Conservation (phyloP, 345 rosid genomes). For the Brassica rapa region DNA sequence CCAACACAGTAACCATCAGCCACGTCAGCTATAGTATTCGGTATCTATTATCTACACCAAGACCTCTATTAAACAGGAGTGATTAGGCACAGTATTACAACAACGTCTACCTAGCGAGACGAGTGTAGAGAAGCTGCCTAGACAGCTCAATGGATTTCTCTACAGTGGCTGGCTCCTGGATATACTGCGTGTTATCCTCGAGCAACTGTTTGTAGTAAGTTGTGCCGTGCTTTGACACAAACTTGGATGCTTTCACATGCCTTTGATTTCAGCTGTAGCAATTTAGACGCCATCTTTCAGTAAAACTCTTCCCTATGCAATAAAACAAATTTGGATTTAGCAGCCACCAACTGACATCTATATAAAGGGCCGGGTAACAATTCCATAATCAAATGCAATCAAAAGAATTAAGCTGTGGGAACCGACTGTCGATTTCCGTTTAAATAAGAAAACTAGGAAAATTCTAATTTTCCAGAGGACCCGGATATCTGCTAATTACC, state of each 20-base stretch:
- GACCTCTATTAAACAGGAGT: too few species aligned
- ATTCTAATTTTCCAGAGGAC: too few species aligned
- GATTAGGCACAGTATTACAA: too few species aligned
- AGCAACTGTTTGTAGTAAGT: slow-evolving; percentile 74
- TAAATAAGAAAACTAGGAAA: too few species aligned
- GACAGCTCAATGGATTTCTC: slow-evolving; percentile 72
- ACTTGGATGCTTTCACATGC: slow-evolving; percentile 70
- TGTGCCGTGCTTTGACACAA: slow-evolving; percentile 67
- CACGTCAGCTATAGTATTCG: too few species aligned
- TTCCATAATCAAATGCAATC: not conserved
- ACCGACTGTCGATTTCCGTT: too few species aligned
- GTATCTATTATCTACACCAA: too few species aligned
- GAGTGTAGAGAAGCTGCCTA: slow-evolving; percentile 80
- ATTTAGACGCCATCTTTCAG: slow-evolving; percentile 55
- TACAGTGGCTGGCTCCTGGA: slow-evolving; percentile 79
- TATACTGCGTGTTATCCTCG: slow-evolving; percentile 72
- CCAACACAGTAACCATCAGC: too few species aligned
- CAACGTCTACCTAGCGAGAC: slow-evolving; percentile 69
- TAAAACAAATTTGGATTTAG: not conserved
- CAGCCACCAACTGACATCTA: too few species aligned
- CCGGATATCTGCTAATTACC: too few species aligned
- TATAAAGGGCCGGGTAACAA: not conserved
- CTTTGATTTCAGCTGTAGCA: slow-evolving; percentile 68
- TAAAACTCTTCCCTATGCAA: slow-evolving; percentile 10
- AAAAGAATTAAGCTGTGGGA: not conserved